Conservation (phyloP, 108 stramenopile species). For the Cyclostephanos tholiformis region DNA sequence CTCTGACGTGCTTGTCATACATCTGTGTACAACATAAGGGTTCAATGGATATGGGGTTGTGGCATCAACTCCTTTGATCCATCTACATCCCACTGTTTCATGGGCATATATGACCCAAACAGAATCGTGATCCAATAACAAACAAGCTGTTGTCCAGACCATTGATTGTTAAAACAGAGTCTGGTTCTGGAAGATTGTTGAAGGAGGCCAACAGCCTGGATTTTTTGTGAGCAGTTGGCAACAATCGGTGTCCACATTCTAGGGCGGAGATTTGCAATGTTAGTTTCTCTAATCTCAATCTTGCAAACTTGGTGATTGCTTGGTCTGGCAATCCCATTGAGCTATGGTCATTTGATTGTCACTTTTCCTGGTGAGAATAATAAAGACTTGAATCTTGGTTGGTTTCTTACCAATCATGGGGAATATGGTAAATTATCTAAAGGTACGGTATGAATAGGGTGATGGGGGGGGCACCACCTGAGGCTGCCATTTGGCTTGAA, state of each 20-base stretch:
- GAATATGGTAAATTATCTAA: too few species aligned
- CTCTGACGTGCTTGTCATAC: too few species aligned
- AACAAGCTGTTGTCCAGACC: not conserved
- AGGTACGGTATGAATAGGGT: too few species aligned
- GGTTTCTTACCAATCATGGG: conserved; percentile 17
- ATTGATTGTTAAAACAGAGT: not conserved
- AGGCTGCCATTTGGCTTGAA: too few species aligned
- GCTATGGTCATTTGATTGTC: conserved; percentile 4
- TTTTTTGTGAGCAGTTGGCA: not conserved
- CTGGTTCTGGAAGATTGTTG: conserved; percentile 4
- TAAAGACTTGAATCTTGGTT: conserved; percentile 5
- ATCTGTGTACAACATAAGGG: too few species aligned
- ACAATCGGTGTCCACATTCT: conserved; percentile 5
- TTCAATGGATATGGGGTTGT: not conserved
- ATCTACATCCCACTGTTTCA: not conserved
- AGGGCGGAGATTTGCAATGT: conserved; percentile 10
- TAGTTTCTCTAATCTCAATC: not conserved
- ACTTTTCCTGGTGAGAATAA: not conserved
- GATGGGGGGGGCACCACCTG: too few species aligned
- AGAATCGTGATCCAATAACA: not conserved
- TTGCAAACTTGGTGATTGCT: conserved; percentile 15
- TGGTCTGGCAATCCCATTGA: conserved; percentile 11
- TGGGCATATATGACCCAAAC: not conserved
- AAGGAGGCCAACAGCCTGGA: conserved; percentile 13
- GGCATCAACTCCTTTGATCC: not conserved